Conservation (phyloP, 1,284 basidiomycete species). For the Sutorius eximius region DNA sequence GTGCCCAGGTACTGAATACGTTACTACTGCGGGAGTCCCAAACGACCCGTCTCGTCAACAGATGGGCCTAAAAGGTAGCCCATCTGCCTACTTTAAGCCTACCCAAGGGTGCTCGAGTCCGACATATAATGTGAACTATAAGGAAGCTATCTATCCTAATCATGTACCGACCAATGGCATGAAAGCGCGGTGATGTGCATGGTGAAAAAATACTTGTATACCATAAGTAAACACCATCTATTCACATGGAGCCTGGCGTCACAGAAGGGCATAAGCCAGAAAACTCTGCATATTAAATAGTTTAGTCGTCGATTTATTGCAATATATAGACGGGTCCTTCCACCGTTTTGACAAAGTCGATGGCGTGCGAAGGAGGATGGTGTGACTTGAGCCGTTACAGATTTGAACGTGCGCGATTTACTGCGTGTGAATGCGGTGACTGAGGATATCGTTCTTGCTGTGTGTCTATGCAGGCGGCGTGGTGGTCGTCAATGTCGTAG, state of each 20-base stretch:
- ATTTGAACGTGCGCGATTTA: conserved; percentile 13
- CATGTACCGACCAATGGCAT: conserved; percentile 16
- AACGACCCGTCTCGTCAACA: background rate
- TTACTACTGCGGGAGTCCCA: background rate
- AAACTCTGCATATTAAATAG: conserved; percentile 30
- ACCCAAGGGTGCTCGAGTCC: conserved; percentile 7
- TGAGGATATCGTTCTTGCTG: conserved; percentile 10
- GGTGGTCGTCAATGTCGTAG: conserved; percentile 21
- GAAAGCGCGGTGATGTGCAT: conserved; percentile 2
- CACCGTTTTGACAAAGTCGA: conserved; percentile 8
- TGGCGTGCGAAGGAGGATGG: conserved; percentile 11
- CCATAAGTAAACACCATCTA: conserved; percentile 24
- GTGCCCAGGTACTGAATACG: background rate
- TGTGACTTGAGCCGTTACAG: conserved; percentile 8
- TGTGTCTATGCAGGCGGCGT: conserved; percentile 25
- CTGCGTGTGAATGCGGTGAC: conserved; percentile 5
- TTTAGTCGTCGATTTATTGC: conserved; percentile 21
- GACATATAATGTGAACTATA: conserved; percentile 31
- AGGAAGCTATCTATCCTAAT: conserved; percentile 21
- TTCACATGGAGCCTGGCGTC: conserved; percentile 12
- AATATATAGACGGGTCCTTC: conserved; percentile 32
- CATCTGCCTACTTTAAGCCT: conserved; percentile 9
- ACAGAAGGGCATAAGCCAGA: conserved; percentile 9
- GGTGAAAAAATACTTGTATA: conserved; percentile 9
- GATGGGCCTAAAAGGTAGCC: background rate